Evolutionary conservation across 768 basidiomycete genomes (phyloP), one percentile per base, ranked within the genome.

Genomic region (Leccinum fibrillosum): DNA sequence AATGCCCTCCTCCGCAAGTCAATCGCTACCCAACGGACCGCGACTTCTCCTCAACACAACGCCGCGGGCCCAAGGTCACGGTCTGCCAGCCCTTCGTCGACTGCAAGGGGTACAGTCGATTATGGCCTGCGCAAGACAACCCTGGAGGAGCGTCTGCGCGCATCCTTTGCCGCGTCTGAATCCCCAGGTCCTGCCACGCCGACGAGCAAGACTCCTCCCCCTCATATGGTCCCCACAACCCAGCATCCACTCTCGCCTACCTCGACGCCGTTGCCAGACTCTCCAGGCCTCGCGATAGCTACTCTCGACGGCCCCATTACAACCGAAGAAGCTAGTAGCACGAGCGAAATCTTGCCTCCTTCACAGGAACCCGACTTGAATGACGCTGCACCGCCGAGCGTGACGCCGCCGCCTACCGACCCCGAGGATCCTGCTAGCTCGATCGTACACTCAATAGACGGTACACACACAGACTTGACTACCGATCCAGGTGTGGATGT

Each of bases 121-220:
- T 51, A 64, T 28, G 68, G 69, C 17, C 53, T 69, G 52, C 72
- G 77, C 49, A 87, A 88, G 67, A 77, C 81, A 8, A 88, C 81
- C 23, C 76, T 92, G 2, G 91, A 92, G 72, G 90, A 92, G 57
- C 79, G 91, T 48, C 75, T 92, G n/a, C 82, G 86, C 48, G 86
- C 88, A 44, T 81, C 76, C 26, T 80, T 86, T 63, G 78, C 80
- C 21, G 78, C 80, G 53, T 82, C 80, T 19, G 89, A 90, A 19
- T 74, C 78, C 12, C 82, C 82, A 9, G 75, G 70, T 56, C 59
- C 72, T 19, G 75, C 73, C 23, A 77, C 84, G 0, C 79, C 83
- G 19, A 65, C 75, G 6, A 75, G 73, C 42, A 69, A 73, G 17
- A 80, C 84, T 4, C 78, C 84, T 12, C 60, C 69, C 8, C 73